Evolutionary conservation across 495 filamentous ascomycete genomes (phyloP), one percentile per base, ranked within the genome.

Genomic region (Tuber indicum): DNA sequence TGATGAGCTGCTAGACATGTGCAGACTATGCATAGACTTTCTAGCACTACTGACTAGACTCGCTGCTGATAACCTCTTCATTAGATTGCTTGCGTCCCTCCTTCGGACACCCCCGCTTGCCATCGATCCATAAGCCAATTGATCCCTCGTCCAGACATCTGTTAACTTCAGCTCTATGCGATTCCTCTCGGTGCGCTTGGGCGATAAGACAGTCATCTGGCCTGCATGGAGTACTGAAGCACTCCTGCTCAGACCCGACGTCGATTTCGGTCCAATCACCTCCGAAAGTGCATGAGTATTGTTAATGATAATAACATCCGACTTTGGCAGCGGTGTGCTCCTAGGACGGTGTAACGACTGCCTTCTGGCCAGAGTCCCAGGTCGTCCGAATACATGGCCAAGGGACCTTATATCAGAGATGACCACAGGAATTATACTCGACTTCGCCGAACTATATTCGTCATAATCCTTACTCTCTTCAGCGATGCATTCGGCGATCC

Each of bases 61-160:
- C 45, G 81, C 78, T 16, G 80, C 79, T 6, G 79, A 81, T 32
- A 81, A 21, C 36, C 79, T 74, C 26, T 77, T 81, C 39, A 81
- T 82, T 32, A 79, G 74, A 74, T 82, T 82, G 49, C 72, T 78
- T n/a, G 80, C n/a, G 49, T 82, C 80, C 32, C 77, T 71, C 75
- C 76, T 76, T 79, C 76, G 72, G 21, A 74, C 74, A 42, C 71
- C 76, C n/a, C 71, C 73, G 49, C 58, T 62, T 47, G 49, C 72
- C 80, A 81, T 81, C 52, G 49, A 46, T 26, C 79, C 79, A 16
- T 91, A 94, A 16, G 94, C 92, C 69, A 99, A 85, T 3, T 90
- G 85, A 76, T 97, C 94, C 70, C 90, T 89, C 21, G 92, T 96
- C 91, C 95, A 99, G 47, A 97, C 90, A 77, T 94, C 92, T 21